Base-by-base conservation (phyloP, 345 rosid species). In the Nasturtium officinale region DNA sequence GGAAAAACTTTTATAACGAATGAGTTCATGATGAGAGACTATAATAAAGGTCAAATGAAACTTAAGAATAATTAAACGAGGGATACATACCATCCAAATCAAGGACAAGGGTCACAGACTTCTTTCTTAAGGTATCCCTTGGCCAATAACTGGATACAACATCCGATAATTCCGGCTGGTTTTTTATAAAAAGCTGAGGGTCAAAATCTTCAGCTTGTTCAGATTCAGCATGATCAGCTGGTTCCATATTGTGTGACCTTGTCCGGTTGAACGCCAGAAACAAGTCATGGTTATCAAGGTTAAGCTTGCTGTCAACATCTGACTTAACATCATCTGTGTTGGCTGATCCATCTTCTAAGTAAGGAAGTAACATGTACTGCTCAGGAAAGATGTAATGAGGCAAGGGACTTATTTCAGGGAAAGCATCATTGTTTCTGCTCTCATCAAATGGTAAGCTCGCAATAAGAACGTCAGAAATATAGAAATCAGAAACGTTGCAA, bases 81-180 rank as follows among this genome's bases (percentile, higher is more conserved):
- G 10, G 47, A 20, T 53, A 73, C 84, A 81, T 86, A 92, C 98
- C 98, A 81, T 92, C 98, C 85, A 92, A 85, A 85, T 92, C 98
- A 78, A 92, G 98, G 61, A 85, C 96, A 45, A 92, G 83, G 25
- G 96, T 92, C 53, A 87, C 78, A 55, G 91, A 65, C 75, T 89
- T 90, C 83, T 81, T 78, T 77, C 78, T 78, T 69, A 67, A 7
- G 71, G 81, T 71, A 54, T 86, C 91, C 78, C 76, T 85, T 4
- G 91, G 86, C 67, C 61, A 82, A 79, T 80, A 86, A 73, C 76
- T 84, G 48, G 95, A 78, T 25, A 84, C 91, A 67, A 82, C 86
- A 61, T 90, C 90, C 5, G 96, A 88, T 67, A 92, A 81, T 81
- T 90, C 98, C 15, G 96, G 96, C 80, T 88, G 79, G 81, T 80